phyloP scores from a whole-genome alignment of 257 asterid species.

The Solanum peruvianum region DNA sequence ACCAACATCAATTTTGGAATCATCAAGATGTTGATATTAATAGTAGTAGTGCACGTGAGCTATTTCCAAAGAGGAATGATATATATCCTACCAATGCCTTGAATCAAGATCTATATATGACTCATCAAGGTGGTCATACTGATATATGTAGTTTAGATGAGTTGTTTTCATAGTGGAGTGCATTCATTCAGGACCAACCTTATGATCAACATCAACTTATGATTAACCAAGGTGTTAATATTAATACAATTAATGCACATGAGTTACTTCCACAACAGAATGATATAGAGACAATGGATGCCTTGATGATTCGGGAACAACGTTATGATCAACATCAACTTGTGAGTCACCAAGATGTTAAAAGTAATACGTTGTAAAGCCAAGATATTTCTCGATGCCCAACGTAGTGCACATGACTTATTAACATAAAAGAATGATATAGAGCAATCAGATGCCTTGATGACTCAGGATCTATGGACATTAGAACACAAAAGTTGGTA shows the following conservation, averaged over 20 bases:
- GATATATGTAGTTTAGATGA: background rate
- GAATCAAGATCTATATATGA: background rate
- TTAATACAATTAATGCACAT: constrained; percentile 36
- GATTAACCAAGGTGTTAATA: constrained; percentile 20
- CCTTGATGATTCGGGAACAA: too few relatives aligned
- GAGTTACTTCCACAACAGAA: constrained; percentile 16
- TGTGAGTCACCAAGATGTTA: constrained; percentile 20
- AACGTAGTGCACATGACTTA: too few relatives aligned
- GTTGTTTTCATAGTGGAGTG: too few relatives aligned
- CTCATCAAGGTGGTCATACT: constrained; percentile 17
- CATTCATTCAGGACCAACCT: too few relatives aligned
- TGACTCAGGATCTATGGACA: too few relatives aligned
- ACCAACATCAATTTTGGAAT: background rate
- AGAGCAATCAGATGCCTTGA: background rate
- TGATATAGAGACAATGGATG: too few relatives aligned
- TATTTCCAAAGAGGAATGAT: background rate
- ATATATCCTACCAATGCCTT: too few relatives aligned
- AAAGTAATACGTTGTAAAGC: too few relatives aligned
- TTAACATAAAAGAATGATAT: background rate
- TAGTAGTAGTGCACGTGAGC: constrained; percentile 41
- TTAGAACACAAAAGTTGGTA: too few relatives aligned
- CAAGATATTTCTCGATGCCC: too few relatives aligned
- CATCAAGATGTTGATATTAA: constrained; percentile 27
- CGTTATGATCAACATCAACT: background rate
- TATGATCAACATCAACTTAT: background rate